These are phyloP conservation scores for Scedosporium apiospermum DNA, from an alignment of 2,329 filamentous ascomycete species.

Conservation along the genomic window DNA sequence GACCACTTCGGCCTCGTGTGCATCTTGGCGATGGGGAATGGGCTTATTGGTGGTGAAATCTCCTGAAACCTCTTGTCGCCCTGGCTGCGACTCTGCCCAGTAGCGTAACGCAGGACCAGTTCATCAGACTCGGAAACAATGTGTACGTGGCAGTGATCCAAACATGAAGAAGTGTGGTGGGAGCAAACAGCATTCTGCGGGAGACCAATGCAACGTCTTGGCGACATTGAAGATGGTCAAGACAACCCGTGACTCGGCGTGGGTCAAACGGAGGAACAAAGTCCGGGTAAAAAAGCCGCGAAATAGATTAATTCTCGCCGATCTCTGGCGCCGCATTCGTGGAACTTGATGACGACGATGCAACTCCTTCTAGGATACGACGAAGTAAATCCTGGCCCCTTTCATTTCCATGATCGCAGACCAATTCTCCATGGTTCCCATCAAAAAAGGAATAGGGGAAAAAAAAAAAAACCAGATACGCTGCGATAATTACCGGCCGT, in stretches of 20 bases:
- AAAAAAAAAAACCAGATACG: no score
- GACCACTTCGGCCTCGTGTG: not conserved
- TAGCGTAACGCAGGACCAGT: not conserved
- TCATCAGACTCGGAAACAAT: not conserved
- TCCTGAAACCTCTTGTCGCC: not conserved
- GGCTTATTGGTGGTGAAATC: not conserved
- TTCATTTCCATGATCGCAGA: not conserved
- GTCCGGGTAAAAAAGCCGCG: not conserved
- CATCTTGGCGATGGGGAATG: not conserved
- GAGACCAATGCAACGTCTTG: not conserved
- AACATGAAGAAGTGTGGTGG: not conserved
- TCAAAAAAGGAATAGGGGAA: not conserved
- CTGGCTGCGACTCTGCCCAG: not conserved
- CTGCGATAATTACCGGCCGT: no score
- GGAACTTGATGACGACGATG: not conserved
- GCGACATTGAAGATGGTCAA: not conserved
- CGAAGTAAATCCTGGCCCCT: not conserved
- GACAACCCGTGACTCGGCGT: no score
- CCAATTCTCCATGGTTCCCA: not conserved
- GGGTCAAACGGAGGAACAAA: not conserved
- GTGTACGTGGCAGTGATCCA: not conserved
- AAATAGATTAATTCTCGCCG: not conserved
- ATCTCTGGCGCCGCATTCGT: not conserved
- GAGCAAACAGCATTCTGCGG: not conserved
- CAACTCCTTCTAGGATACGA: not conserved